phyloP scores from a whole-genome alignment of 306 rosid species.

The Urtica urens region DNA sequence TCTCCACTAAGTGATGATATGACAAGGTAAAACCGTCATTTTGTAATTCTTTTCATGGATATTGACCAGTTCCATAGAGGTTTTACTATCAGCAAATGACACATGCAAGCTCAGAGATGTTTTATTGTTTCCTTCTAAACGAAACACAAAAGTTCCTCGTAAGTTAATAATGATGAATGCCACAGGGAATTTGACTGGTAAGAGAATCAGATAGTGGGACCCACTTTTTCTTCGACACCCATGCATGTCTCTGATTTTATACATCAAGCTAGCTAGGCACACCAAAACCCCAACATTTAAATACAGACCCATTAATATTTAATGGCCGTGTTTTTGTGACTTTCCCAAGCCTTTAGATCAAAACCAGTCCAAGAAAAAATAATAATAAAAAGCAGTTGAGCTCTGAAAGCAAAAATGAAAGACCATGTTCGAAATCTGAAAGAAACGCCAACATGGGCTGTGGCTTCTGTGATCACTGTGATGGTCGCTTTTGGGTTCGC shows the following conservation, averaged over 20 bases:
- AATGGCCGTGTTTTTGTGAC: slow-evolving; percentile 21
- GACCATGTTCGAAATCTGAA: slow-evolving; percentile 30
- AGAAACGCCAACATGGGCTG: slow-evolving; percentile 80
- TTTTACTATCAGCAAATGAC: too few species aligned
- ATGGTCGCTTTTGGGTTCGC: slow-evolving; percentile 57
- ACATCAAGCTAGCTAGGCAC: slow-evolving; percentile 23
- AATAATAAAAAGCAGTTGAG: slow-evolving; percentile 5
- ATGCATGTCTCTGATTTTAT: slow-evolving; percentile 27
- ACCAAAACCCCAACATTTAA: background rate
- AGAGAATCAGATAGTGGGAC: slow-evolving; percentile 28
- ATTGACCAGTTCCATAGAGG: too few species aligned
- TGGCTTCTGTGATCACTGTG: slow-evolving; percentile 59
- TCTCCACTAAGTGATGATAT: too few species aligned
- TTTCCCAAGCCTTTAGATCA: slow-evolving; percentile 11
- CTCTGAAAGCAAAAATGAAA: slow-evolving; percentile 30
- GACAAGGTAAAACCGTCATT: too few species aligned
- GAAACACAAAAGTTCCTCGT: too few species aligned
- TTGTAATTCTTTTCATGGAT: too few species aligned
- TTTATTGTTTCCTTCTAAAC: too few species aligned
- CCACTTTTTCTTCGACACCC: slow-evolving; percentile 12
- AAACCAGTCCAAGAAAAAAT: background rate
- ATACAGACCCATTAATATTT: slow-evolving; percentile 14
- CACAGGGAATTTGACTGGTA: too few species aligned
- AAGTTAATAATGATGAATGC: too few species aligned
- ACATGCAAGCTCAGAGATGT: too few species aligned